Evolutionary conservation across 345 rosid genomes (phyloP), one percentile per base, ranked within the genome.

Genomic region (Laguncularia racemosa): DNA sequence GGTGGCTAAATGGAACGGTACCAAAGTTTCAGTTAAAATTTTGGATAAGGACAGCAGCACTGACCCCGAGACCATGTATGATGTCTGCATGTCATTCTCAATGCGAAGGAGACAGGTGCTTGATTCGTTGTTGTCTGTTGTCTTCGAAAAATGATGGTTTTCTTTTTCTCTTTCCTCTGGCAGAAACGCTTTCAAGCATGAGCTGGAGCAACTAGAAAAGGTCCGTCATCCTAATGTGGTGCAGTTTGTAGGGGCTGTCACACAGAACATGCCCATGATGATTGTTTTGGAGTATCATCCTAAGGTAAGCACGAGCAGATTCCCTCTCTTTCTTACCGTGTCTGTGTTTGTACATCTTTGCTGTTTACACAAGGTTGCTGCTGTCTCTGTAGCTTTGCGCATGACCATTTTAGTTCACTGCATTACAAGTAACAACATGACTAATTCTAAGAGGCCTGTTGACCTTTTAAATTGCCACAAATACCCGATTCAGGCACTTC

Each of bases 1-100:
- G 82, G 88, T 89, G 46, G 99, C 95, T 63, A 93, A 87, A 73
- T 93, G 99, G 99, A 93, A 93, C 67, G 99, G 97, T 52, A 89
- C 97, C 12, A 85, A 89, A 73, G 96, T 93, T 53, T 67, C 90
- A 2, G 96, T 89, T 13, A 93, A 93, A 83, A 93, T 93, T 69
- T 80, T 85, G 21, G 97, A 93, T 46, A 84, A 70, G 75, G 92
- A 89, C 50, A 72, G 84, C 65, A 82, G 67, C 55, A 63, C 84
- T 26, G 83, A 87, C 53, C 90, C 79, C 0, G 91, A 93, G 56
- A 76, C 71, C 72, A 81, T 81, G 96, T 89, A 81, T 45, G 84
- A 65, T 51, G 28, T 52, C 67, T 33, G 40, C 46, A 4, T 53
- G 50, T 23, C 54, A 12, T 59, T 53, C 48, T 33, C 40, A 7